Base-by-base conservation (phyloP, 2,329 filamentous ascomycete species). In the Neopestalotiopsis rosae region DNA sequence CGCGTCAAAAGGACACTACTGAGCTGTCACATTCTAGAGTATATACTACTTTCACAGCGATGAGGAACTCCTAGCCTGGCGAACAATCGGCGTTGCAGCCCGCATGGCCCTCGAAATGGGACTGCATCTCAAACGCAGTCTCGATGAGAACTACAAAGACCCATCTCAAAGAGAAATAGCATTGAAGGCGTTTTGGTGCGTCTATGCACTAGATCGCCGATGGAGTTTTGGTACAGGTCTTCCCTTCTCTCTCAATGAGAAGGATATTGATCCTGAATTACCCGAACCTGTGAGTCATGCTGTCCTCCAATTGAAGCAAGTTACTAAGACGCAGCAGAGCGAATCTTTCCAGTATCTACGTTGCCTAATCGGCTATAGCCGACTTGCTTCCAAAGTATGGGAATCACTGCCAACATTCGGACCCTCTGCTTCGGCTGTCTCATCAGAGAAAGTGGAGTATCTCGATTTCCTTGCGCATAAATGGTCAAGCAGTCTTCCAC, bases 191-290 rank as follows among this genome's bases (percentile, higher is more conserved):
- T 61, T 61, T 38, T 61, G 59, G 59, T 61, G 59, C n/a, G 59
- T 61, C 17, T 61, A 61, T 40, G 59, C 59, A 20, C 5, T 38
- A 10, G 59, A 61, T n/a, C 59, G 59, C 14, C 28, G 59, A 5
- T 38, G 59, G 59, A 61, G 59, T 38, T 61, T 61, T 24, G 59
- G 59, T 7, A 61, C 59, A 59, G 57, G 59, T 42, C 59, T 61
- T 34, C 59, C 59, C 7, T 61, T 61, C n/a, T 30, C 59, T 5
- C 14, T 61, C 17, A 38, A 61, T 14, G 59, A 61, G 5, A 61
- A 61, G 14, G 59, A 61, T 17, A 34, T 61, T 12, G 59, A 61
- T 30, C 59, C 59, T 61, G 28, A 61, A 38, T 10, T 61, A 30
- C 59, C 32, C 7, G 32, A 61, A 42, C 59, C 59, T n/a, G 59